phyloP scores from a whole-genome alignment of 345 rosid genomes.

The Orychophragmus violaceus region DNA sequence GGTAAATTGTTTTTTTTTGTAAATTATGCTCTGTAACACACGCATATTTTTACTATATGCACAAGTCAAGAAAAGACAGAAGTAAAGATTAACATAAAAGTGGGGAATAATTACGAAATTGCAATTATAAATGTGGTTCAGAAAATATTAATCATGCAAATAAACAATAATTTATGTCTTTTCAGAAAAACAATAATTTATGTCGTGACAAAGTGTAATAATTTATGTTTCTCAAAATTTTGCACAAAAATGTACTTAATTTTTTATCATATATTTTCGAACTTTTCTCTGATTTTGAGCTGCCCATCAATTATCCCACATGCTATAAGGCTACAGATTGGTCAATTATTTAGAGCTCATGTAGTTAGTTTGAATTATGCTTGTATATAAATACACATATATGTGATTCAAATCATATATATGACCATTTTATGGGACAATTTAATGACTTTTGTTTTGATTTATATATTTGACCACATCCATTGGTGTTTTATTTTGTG shows the following conservation, averaged over 20 bases:
- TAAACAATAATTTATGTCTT: slow-evolving; percentile 9
- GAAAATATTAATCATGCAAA: slow-evolving; percentile 7
- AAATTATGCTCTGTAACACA: slow-evolving; percentile 6
- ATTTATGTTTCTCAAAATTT: no score
- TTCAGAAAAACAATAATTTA: no score
- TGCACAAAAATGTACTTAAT: not conserved
- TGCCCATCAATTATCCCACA: not conserved
- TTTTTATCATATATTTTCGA: no score
- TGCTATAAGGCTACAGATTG: not conserved
- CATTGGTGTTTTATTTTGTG: not conserved
- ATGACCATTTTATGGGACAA: not conserved
- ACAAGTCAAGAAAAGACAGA: slow-evolving; percentile 5
- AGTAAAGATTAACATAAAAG: not conserved
- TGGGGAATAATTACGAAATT: slow-evolving; percentile 14
- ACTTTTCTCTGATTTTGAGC: no score
- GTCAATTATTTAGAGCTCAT: not conserved
- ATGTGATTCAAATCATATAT: not conserved
- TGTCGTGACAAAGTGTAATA: no score
- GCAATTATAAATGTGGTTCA: slow-evolving; percentile 11
- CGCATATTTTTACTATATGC: not conserved
- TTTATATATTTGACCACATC: not conserved
- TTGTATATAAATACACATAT: not conserved
- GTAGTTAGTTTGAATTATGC: not conserved
- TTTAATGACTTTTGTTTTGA: not conserved
- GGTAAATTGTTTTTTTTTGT: no score